phyloP scores from a whole-genome alignment of 805 yeast species.

The Dipodascus geniculatus region DNA sequence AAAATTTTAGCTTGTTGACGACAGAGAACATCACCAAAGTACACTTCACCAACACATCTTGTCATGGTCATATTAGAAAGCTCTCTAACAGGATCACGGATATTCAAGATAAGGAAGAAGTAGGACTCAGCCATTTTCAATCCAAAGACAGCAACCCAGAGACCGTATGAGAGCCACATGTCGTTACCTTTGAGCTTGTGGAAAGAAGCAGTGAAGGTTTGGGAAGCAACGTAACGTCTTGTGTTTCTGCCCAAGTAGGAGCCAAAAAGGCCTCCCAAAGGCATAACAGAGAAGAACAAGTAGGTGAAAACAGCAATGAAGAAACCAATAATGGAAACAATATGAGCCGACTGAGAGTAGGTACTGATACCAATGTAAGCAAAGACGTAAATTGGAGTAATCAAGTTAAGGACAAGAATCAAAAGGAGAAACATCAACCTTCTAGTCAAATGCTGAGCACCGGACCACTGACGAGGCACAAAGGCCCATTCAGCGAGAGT shows the following conservation, averaged over 20 bases:
- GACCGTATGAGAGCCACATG: constrained; percentile 89
- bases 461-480: constrained; percentile 98
- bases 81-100: constrained; percentile 91
- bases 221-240: constrained; percentile 84
- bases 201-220: constrained; percentile 90
- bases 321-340: constrained; percentile 77
- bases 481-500: constrained; percentile 89
- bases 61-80: constrained; percentile 68
- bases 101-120: constrained; percentile 74
- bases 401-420: constrained; percentile 62
- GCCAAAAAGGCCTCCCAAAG: constrained; percentile 91
- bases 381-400: constrained; percentile 77
- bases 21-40: constrained; percentile 73
- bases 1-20: constrained; percentile 79
- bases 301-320: constrained; percentile 78
- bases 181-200: constrained; percentile 73
- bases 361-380: constrained; percentile 61
- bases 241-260: constrained; percentile 79
- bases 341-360: constrained; percentile 59
- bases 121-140: constrained; percentile 89
- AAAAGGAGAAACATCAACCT: constrained; percentile 65
- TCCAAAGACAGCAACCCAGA: constrained; percentile 82
- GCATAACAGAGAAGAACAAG: constrained; percentile 85
- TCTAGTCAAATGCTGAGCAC: constrained; percentile 92
- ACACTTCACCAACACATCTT: constrained; percentile 90